These are phyloP conservation scores for Pseudogymnoascus sp. DNA, from an alignment of 2,329 filamentous ascomycete species.

Conservation along the genomic window DNA sequence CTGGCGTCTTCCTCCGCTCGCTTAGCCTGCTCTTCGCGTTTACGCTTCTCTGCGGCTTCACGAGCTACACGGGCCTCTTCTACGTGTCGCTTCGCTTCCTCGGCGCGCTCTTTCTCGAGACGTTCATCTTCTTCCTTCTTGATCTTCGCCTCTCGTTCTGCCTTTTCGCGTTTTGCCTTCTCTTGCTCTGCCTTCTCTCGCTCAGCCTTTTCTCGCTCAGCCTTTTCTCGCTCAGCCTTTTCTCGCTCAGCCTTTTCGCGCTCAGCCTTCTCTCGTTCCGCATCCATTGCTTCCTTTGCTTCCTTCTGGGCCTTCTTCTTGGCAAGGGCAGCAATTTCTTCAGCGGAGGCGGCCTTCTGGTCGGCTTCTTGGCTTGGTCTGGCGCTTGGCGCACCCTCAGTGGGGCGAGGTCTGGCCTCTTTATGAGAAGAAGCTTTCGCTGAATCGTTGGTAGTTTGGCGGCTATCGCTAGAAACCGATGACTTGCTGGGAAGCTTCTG, in stretches of 20 bases:
- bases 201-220: slow-evolving; percentile 24
- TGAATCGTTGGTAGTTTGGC: not conserved
- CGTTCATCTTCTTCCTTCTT: slow-evolving; percentile 20
- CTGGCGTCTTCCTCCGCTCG: slow-evolving; percentile 21
- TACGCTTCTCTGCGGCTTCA: slow-evolving; percentile 28
- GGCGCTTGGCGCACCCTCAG: slow-evolving; percentile 9
- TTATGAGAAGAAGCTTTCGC: slow-evolving; percentile 13
- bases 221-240: slow-evolving; percentile 24
- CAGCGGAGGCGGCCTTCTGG: not conserved
- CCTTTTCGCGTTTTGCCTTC: slow-evolving; percentile 5
- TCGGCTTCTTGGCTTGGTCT: not conserved
- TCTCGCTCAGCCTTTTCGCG: slow-evolving; percentile 26
- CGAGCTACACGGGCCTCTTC: slow-evolving; percentile 15
- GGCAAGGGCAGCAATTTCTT: slow-evolving; percentile 21
- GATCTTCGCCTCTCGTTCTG: slow-evolving; percentile 13
- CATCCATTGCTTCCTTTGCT: slow-evolving; percentile 22
- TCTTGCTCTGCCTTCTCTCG: slow-evolving; percentile 16
- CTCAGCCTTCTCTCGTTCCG: slow-evolving; percentile 26
- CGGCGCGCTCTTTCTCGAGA: slow-evolving; percentile 30
- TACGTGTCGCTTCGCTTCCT: slow-evolving; percentile 18
- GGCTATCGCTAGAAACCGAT: slow-evolving; percentile 16
- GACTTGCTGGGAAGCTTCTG: slow-evolving; percentile 17
- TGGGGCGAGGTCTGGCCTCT: slow-evolving; percentile 8
- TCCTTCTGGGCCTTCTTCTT: slow-evolving; percentile 28
- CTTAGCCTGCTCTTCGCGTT: slow-evolving; percentile 11